Percentiles rank a stretch among this genome's conserved stretches.
These are phyloP conservation scores for Tetraselmis striata DNA, from an alignment of 139 green algal genomes.

Conservation along the genomic window DNA sequence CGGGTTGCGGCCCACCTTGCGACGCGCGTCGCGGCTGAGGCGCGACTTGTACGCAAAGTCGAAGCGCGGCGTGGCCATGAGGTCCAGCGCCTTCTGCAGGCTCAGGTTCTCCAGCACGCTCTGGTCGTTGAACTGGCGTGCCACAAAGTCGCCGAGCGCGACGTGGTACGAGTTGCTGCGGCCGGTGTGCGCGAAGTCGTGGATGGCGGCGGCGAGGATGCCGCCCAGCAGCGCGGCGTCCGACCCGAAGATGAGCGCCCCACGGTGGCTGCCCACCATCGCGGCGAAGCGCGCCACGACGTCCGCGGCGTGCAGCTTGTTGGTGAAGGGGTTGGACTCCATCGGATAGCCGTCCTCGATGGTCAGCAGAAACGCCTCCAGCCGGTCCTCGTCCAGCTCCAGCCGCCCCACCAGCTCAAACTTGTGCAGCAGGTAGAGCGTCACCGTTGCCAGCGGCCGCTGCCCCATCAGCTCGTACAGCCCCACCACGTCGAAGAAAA, in stretches of 20 bases:
- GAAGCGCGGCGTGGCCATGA: neutral
- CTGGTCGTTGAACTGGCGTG: conserved; percentile 5
- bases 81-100: neutral
- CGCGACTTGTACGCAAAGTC: neutral
- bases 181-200: conserved; percentile 3
- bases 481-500: neutral
- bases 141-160: neutral
- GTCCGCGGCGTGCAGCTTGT: neutral
- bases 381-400: neutral
- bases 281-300: neutral
- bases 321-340: neutral
- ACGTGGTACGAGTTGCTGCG: conserved; percentile 1
- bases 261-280: neutral
- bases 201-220: conserved; percentile 4
- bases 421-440: neutral
- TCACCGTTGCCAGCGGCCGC: neutral
- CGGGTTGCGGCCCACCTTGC: neutral
- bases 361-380: neutral
- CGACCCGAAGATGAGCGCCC: neutral
- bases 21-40: neutral
- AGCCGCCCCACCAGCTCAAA: neutral
- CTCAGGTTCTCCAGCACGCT: conserved; percentile 10
- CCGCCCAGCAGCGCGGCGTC: neutral
- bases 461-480: neutral
- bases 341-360: neutral